Evolutionary conservation across 2,329 filamentous ascomycete genomes (phyloP).

Genomic region (Paramyrothecium sp.): DNA sequence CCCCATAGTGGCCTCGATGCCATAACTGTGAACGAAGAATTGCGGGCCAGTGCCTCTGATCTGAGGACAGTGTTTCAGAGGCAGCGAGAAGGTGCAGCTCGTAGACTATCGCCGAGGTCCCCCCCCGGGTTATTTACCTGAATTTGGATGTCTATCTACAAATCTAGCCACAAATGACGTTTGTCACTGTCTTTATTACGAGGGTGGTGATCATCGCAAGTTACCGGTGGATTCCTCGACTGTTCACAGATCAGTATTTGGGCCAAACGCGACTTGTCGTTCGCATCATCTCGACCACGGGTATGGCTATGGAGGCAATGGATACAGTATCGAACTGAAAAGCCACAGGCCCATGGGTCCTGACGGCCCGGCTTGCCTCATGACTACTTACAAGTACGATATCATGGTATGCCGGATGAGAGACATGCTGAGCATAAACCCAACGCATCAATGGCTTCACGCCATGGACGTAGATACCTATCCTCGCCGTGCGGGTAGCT

Average conservation of each 20-base stretch:
- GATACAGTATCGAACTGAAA: neutral
- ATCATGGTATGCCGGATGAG: neutral
- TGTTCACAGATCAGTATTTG: neutral
- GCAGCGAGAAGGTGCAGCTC: neutral
- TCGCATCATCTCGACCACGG: neutral
- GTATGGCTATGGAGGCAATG: neutral
- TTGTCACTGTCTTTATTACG: neutral
- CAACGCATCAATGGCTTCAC: neutral
- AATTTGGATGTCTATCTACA: neutral
- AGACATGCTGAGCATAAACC: neutral
- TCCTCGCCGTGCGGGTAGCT: neutral
- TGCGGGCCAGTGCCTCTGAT: neutral
- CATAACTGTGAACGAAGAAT: neutral
- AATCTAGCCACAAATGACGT: too few species aligned
- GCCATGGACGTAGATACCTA: neutral
- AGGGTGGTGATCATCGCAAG: neutral
- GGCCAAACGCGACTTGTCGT: neutral
- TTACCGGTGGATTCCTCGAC: neutral
- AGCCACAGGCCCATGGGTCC: neutral
- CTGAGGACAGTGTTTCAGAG: neutral
- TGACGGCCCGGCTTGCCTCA: neutral
- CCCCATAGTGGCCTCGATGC: neutral
- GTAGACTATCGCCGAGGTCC: neutral
- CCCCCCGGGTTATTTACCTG: neutral
- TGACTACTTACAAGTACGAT: neutral